Percentiles rank a stretch among this genome's conserved stretches.
These are phyloP conservation scores for Sabuloglossum arenarium DNA, from an alignment of 495 filamentous ascomycete genomes.

Conservation along the genomic window DNA sequence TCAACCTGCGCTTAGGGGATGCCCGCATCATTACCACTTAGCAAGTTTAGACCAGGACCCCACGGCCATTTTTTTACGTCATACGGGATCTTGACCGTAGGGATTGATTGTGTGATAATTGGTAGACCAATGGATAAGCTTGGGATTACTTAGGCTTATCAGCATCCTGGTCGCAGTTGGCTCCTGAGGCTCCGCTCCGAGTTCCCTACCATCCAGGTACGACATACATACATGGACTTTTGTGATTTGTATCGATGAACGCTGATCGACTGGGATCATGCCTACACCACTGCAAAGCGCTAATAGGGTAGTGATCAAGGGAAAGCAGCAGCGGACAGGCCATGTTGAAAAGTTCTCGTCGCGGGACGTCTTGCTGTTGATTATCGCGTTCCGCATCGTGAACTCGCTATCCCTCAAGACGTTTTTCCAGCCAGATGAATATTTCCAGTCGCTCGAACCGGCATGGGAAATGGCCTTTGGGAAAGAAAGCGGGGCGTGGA, in stretches of 20 bases:
- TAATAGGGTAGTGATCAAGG: neutral
- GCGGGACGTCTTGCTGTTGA: slow-evolving; percentile 28
- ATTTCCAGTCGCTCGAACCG: slow-evolving; percentile 88
- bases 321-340: neutral
- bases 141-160: neutral
- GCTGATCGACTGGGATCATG: neutral
- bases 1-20: slow-evolving; percentile 10
- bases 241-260: neutral
- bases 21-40: neutral
- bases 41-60: no score
- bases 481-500: slow-evolving; percentile 54
- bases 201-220: neutral
- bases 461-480: slow-evolving; percentile 87
- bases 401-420: slow-evolving; percentile 72
- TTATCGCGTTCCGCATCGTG: slow-evolving; percentile 58
- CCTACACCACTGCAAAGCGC: neutral
- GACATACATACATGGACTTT: no score
- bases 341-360: neutral
- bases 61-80: no score
- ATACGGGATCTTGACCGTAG: neutral
- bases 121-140: neutral
- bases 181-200: neutral
- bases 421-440: slow-evolving; percentile 99
- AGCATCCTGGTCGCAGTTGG: neutral
- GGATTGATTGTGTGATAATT: neutral